Percentiles rank a stretch among this genome's conserved stretches.
Conservation (phyloP, 1,284 basidiomycete genomes). For the Sporisorium graminicola region DNA sequence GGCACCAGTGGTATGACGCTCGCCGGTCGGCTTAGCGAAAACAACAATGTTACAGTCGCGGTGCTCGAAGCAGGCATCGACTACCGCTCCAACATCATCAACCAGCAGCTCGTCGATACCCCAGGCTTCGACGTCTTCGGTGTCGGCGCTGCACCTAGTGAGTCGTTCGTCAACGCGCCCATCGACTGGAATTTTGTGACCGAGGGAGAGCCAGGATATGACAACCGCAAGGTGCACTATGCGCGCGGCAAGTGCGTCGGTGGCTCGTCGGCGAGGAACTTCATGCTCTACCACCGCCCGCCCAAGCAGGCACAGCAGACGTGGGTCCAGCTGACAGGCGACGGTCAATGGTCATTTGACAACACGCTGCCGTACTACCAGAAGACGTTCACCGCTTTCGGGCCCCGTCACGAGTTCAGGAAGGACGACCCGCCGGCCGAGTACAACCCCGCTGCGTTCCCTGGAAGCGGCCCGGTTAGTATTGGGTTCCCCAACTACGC, state of each 20-base stretch:
- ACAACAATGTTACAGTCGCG: conserved; percentile 47
- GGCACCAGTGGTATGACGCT: conserved; percentile 58
- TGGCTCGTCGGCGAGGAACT: conserved; percentile 51
- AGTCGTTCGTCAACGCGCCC: conserved; percentile 18
- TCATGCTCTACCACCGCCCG: conserved; percentile 58
- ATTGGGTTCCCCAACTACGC: conserved; percentile 57
- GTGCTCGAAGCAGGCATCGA: conserved; percentile 61
- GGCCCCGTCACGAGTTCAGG: conserved; percentile 33
- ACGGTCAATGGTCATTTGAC: conserved; percentile 49
- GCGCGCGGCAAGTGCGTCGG: conserved; percentile 59
- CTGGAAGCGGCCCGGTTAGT: conserved; percentile 35
- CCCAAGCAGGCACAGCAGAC: conserved; percentile 34
- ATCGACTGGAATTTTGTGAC: conserved; percentile 56
- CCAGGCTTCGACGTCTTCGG: conserved; percentile 51
- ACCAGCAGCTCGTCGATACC: conserved; percentile 44
- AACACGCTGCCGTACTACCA: conserved; percentile 46
- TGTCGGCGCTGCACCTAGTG: conserved; percentile 24
- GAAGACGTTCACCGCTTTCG: conserved; percentile 46
- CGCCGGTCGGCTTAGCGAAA: conserved; percentile 54
- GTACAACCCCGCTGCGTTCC: conserved; percentile 50
- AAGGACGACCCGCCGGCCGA: conserved; percentile 43
- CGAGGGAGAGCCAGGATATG: conserved; percentile 44
- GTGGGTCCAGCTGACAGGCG: conserved; percentile 54
- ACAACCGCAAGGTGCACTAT: conserved; percentile 45
- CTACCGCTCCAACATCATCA: conserved; percentile 31